Percentiles rank a stretch among this genome's conserved stretches.
Conservation (phyloP, 108 stramenopile genomes). For the Skeletonema tropicum region DNA sequence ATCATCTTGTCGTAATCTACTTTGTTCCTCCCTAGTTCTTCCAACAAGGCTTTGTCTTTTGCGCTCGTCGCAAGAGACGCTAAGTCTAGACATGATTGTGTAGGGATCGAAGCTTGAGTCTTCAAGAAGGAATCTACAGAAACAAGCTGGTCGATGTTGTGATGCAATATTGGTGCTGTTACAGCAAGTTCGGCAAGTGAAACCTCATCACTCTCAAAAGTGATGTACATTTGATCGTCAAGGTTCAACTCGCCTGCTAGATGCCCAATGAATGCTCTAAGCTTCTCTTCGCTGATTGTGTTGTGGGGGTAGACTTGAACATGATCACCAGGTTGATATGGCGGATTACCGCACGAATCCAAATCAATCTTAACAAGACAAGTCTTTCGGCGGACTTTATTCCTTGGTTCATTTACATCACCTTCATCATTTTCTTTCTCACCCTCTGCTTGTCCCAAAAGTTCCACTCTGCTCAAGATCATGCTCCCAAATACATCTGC, state of each 20-base stretch:
- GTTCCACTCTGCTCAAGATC: no score
- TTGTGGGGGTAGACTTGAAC: constrained; percentile 11
- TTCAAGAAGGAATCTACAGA: not conserved
- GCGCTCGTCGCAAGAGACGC: not conserved
- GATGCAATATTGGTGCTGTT: constrained; percentile 3
- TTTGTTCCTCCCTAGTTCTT: not conserved
- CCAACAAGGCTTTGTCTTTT: not conserved
- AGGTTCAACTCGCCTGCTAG: not conserved
- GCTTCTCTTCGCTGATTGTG: constrained; percentile 2
- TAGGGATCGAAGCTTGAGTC: not conserved
- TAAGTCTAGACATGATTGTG: not conserved
- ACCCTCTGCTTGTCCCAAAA: not conserved
- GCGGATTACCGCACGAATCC: constrained; percentile 5
- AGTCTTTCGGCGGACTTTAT: constrained; percentile 3
- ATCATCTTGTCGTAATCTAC: not conserved
- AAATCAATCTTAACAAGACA: constrained; percentile 11
- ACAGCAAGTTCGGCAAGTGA: constrained; percentile 3
- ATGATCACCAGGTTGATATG: constrained; percentile 24
- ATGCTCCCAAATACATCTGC: no score
- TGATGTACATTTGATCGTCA: constrained; percentile 12
- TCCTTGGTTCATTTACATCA: no score
- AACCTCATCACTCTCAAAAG: constrained; percentile 9
- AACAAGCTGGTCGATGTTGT: constrained; percentile 4
- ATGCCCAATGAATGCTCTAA: constrained; percentile 8
- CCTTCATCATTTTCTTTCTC: not conserved